Base-by-base conservation (phyloP, 768 basidiomycete genomes). In the Vararia minispora region DNA sequence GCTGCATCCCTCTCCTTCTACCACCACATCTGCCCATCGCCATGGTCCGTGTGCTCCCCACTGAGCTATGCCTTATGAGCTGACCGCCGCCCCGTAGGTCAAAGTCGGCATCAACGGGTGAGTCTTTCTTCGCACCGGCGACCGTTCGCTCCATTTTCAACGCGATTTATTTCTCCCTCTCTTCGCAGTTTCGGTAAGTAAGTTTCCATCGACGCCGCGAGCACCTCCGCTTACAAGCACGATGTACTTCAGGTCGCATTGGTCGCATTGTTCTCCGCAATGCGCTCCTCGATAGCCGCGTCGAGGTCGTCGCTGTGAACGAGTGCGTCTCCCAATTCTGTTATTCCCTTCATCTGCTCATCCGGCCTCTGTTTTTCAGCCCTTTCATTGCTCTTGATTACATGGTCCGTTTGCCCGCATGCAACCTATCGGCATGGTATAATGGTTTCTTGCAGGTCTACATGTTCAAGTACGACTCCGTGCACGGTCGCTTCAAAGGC, bases 21-120 rank as follows among this genome's bases (percentile, higher is more conserved):
- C n/a, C n/a, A n/a, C n/a, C n/a, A n/a, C n/a, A n/a, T n/a, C n/a
- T n/a, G n/a, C n/a, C n/a, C n/a, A n/a, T n/a, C n/a, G n/a, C n/a
- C n/a, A n/a, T n/a, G n/a, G n/a, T n/a, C n/a, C n/a, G n/a, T n/a
- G n/a, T n/a, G n/a, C n/a, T n/a, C n/a, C n/a, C n/a, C n/a, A n/a
- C n/a, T n/a, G n/a, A n/a, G n/a, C n/a, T n/a, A n/a, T n/a, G n/a
- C n/a, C n/a, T n/a, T n/a, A n/a, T n/a, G n/a, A n/a, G n/a, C n/a
- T n/a, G n/a, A n/a, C n/a, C n/a, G n/a, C n/a, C n/a, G n/a, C n/a
- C n/a, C 12, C n/a, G 59, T 54, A 67, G 60, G 79, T 89, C 66
- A 84, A 87, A 66, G 89, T 91, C 60, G 91, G 91, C 53, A 95
- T 95, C 71, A 95, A 95, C 67, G 90, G 90, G 88, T 92, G 66